These are phyloP conservation scores for Trichoderma orchidacearum DNA, from an alignment of 495 filamentous ascomycete species.

Conservation along the genomic window DNA sequence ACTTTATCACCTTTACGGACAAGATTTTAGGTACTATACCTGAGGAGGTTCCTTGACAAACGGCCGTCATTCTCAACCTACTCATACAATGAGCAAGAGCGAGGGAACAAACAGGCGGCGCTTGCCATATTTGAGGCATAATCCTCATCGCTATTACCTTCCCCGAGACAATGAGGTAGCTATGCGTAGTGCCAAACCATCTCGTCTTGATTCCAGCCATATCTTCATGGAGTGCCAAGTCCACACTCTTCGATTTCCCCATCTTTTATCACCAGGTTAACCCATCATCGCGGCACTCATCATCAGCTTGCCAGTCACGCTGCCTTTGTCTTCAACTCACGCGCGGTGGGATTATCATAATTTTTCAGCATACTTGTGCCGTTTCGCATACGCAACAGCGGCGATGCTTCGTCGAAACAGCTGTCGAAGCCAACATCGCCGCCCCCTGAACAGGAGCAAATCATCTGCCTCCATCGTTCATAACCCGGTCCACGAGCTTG, in stretches of 20 bases:
- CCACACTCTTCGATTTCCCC: background rate
- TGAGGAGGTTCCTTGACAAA: too few species aligned
- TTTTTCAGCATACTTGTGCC: background rate
- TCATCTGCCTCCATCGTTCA: constrained; percentile 43
- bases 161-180: too few species aligned
- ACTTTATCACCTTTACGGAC: too few species aligned
- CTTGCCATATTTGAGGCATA: too few species aligned
- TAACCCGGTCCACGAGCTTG: constrained; percentile 24
- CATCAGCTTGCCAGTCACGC: background rate
- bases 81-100: too few species aligned
- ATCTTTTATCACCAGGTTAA: background rate
- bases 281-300: background rate
- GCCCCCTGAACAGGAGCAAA: constrained; percentile 41
- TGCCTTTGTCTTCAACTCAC: too few species aligned
- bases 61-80: too few species aligned
- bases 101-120: too few species aligned
- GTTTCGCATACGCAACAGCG: background rate
- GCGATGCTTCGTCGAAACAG: constrained; percentile 11
- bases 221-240: background rate
- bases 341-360: too few species aligned
- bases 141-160: too few species aligned
- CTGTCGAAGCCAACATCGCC: constrained; percentile 5
- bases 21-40: too few species aligned
- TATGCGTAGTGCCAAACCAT: too few species aligned
- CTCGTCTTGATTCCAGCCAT: background rate